Base-by-base conservation (phyloP, 2,329 filamentous ascomycete genomes). In the Biscogniauxia mediterranea region DNA sequence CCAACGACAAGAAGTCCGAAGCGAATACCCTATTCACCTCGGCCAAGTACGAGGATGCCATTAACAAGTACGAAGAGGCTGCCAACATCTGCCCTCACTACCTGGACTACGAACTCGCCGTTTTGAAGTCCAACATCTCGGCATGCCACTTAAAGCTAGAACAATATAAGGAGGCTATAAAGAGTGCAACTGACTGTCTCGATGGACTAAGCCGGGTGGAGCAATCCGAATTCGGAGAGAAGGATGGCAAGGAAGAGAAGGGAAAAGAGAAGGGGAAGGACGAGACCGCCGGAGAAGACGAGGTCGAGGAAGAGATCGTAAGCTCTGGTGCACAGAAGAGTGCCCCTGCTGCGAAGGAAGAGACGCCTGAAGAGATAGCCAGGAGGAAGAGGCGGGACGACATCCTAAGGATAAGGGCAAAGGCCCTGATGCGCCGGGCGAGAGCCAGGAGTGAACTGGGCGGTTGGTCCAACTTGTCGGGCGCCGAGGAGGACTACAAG, bases 91-190 rank as follows among this genome's bases (percentile, higher is more conserved):
- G 92, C 70, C 94, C 94, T 1, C 88, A 86, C 66, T 96, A 96
- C 73, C 85, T 96, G 25, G 88, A 94, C 73, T 97, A 92, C 77
- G 92, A 97, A 68, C 82, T 94, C 64, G 92, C 93, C 25, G 91
- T 98, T 9, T 81, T 98, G 5, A 87, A 89, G 61, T 93, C 90
- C 73, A 98, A 98, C 78, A 89, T 97, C 66, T 85, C 94, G 1
- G 94, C 93, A 9, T 97, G 93, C 73, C 87, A 97, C 69, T 75
- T 98, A 58, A 96, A 96, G 74, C 80, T 96, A 2, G 82, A 88
- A 63, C 89, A 94, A 63, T 97, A 93, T 91, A 92, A 93, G 67
- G 87, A 91, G 28, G 91, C 92, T 9, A 83, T 93, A 52, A 88
- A 89, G 55, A 83, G 85, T 9, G 93, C 93, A 0, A 90, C 87